Percentiles rank a stretch among this genome's conserved stretches.
phyloP scores from a whole-genome alignment of 176 grass and related monocot species.

The Thalia dealbata region DNA sequence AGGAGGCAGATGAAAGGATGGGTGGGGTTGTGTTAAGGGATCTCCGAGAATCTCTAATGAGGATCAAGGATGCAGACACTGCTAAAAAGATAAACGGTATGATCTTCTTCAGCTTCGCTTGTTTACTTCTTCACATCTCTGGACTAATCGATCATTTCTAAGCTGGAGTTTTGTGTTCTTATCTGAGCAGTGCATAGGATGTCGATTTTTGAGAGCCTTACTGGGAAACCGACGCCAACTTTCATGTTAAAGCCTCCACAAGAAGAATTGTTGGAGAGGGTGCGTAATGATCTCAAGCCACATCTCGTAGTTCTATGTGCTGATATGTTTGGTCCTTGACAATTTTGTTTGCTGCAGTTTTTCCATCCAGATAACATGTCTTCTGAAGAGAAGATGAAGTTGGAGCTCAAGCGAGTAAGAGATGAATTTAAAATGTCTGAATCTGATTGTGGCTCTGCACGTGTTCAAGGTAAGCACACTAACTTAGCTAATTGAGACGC shows the following conservation, averaged over 20 bases:
- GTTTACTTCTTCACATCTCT: background rate
- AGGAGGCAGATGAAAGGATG: background rate
- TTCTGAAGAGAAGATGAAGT: constrained; percentile 84
- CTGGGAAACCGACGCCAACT: constrained; percentile 9
- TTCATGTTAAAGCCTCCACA: constrained; percentile 61
- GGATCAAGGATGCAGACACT: background rate
- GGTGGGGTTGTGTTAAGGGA: background rate
- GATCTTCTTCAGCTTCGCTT: background rate
- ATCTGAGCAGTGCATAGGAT: constrained; percentile 24
- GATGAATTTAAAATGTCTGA: constrained; percentile 96
- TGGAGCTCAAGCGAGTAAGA: constrained; percentile 70
- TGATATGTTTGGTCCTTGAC: background rate
- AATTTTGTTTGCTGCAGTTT: constrained; percentile 48
- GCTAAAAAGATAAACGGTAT: constrained; percentile 1
- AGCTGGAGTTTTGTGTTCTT: background rate
- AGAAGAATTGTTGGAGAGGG: constrained; percentile 74
- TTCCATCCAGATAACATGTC: constrained; percentile 95
- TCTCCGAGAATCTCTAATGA: constrained; percentile 5
- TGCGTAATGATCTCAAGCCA: constrained; percentile 20
- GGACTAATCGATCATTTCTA: background rate
- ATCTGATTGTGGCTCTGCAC: constrained; percentile 78
- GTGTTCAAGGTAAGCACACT: constrained; percentile 64
- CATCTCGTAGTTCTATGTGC: background rate
- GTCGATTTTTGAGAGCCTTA: constrained; percentile 26
- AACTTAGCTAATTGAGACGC: background rate